Base-by-base conservation (phyloP, 371 early-diverging fungal genomes). In the Dichotomocladium elegans region DNA sequence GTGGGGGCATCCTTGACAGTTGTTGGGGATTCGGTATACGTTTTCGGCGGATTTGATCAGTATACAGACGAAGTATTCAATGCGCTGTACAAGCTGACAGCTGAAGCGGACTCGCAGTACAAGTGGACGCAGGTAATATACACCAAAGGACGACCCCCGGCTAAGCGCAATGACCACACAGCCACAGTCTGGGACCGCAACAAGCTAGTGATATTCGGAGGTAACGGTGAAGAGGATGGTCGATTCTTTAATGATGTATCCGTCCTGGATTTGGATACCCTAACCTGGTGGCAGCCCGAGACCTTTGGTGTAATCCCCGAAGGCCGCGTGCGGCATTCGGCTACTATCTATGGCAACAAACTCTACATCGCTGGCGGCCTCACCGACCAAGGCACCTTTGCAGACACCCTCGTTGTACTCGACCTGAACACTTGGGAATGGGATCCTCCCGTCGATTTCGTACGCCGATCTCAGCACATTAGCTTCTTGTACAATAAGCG, bases 161-260 rank as follows among this genome's bases (percentile, higher is more conserved):
- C 76, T 4, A 80, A 83, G 48, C 79, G 86, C n/a, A 83, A 74
- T 49, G 86, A 83, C 47, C 88, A 88, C 49, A 74, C 86, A 4
- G 75, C 85, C 17, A 81, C 77, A 11, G 59, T 79, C 3, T 88
- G 86, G 86, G 51, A 49, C 40, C 61, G 68, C 15, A 71, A 81
- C 57, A 81, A 79, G 34, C 65, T 88, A 15, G 67, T 89, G 10
- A 79, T 89, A n/a, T 87, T 86, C 72, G 90, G 88, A 40, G 90
- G 90, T 1, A 66, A 57, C 35, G 77, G 70, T n/a, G 86, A 89
- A 58, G 77, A 76, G 25, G 77, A 77, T 30, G 80, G 81, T 28
- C 58, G 55, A 17, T 81, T 70, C 41, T 80, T 77, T 55, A 83
- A 82, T 54, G 85, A 86, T 50, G 61, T 89, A n/a, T 60, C 75